These are phyloP conservation scores for Ambispora gerdemannii DNA, from an alignment of 192 early-diverging fungal genomes.

Conservation along the genomic window DNA sequence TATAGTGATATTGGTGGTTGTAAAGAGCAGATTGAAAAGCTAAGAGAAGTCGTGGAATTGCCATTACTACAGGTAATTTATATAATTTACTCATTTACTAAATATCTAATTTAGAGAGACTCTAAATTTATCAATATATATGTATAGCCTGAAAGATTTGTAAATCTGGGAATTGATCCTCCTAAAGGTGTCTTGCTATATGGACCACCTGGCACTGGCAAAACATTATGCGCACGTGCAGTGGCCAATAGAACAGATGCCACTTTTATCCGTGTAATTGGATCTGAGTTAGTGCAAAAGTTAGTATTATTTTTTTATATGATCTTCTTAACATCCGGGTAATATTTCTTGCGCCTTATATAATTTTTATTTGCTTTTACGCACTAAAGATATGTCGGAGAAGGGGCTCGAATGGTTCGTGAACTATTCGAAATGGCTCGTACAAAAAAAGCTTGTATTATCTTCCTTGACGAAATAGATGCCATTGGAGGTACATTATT, in stretches of 20 bases:
- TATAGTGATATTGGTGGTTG: conserved; percentile 99
- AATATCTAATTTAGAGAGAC: too few species aligned
- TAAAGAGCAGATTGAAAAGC: conserved; percentile 99
- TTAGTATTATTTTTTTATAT: conserved; percentile 31
- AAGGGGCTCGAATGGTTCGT: conserved; percentile 98
- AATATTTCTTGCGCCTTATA: too few species aligned
- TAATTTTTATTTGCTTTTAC: too few species aligned
- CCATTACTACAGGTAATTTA: conserved; percentile 74
- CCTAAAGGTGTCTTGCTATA: conserved; percentile 99
- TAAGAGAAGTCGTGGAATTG: conserved; percentile 98
- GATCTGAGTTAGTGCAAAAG: conserved; percentile 98
- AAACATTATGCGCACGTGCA: conserved; percentile 96
- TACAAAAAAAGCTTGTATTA: conserved; percentile 99
- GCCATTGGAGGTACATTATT: conserved; percentile 75
- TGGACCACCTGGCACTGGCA: conserved; percentile 95
- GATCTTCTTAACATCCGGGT: too few species aligned
- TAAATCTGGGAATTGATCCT: conserved; percentile 97
- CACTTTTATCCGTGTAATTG: conserved; percentile 99
- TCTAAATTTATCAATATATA: too few species aligned
- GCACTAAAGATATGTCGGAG: conserved; percentile 94
- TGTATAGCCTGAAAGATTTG: conserved; percentile 86
- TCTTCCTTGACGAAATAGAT: conserved; percentile 99
- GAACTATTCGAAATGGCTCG: conserved; percentile 99
- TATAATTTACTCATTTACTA: background rate
- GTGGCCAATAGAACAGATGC: conserved; percentile 99